Evolutionary conservation across 2,329 filamentous ascomycete species (phyloP).

Genomic region (Clonostachys rosea): DNA sequence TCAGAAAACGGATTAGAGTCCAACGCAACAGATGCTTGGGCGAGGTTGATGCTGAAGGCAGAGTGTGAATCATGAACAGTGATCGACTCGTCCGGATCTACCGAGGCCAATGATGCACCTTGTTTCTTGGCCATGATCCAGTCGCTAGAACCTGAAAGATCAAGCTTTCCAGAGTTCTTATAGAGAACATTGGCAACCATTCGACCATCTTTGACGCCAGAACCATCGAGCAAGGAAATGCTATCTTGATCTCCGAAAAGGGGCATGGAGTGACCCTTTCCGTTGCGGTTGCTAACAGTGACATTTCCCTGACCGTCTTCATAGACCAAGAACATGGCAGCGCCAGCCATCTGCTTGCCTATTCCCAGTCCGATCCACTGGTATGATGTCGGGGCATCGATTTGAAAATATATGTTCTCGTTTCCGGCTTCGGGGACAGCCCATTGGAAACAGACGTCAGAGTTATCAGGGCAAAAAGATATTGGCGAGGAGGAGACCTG

Average conservation of each 20-base stretch:
- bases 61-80: constrained; percentile 37
- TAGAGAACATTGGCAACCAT: constrained; percentile 60
- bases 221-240: constrained; percentile 53
- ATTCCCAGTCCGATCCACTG: constrained; percentile 57
- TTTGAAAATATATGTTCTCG: constrained; percentile 54
- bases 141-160: constrained; percentile 28
- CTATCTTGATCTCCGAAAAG: constrained; percentile 32
- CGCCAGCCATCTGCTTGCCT: constrained; percentile 46
- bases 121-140: constrained; percentile 53
- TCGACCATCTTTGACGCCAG: constrained; percentile 42
- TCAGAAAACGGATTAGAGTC: constrained; percentile 48
- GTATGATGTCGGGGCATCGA: constrained; percentile 47
- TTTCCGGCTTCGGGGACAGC: constrained; percentile 47
- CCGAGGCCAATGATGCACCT: constrained; percentile 39
- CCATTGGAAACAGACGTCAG: constrained; percentile 48
- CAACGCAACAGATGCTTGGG: constrained; percentile 34
- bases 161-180: constrained; percentile 26
- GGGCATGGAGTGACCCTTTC: constrained; percentile 42
- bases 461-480: neutral
- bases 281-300: constrained; percentile 53
- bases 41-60: constrained; percentile 42
- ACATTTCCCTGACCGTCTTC: constrained; percentile 52
- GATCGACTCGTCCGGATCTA: constrained; percentile 31
- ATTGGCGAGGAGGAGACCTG: neutral
- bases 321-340: constrained; percentile 62